Percentiles rank a stretch among this genome's conserved stretches.
Conservation (phyloP, 768 basidiomycete genomes). For the Leccinum incarnatum region DNA sequence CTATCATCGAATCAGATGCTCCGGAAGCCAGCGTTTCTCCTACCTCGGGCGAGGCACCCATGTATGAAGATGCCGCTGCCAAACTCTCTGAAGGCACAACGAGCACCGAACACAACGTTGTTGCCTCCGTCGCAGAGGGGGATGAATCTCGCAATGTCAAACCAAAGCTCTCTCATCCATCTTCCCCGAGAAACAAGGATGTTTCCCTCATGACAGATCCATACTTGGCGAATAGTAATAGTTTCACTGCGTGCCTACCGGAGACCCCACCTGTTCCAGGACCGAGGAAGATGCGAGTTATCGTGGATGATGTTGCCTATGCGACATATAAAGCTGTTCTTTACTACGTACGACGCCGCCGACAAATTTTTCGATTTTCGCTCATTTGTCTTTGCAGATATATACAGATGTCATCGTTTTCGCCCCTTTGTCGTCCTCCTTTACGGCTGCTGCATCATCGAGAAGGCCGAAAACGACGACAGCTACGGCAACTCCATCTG, state of each 20-base stretch:
- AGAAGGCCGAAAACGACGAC: conserved; percentile 8
- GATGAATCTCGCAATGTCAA: conserved; percentile 30
- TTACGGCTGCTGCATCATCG: conserved; percentile 32
- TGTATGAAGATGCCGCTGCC: conserved; percentile 4
- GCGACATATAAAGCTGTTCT: conserved; percentile 63
- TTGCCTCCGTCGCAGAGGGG: background rate
- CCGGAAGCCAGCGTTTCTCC: conserved; percentile 7
- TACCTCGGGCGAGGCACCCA: background rate
- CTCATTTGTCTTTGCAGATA: conserved; percentile 43
- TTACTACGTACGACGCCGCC: conserved; percentile 61
- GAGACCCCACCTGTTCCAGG: conserved; percentile 31
- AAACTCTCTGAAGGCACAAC: conserved; percentile 3
- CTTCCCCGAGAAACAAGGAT: conserved; percentile 35
- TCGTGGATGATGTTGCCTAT: conserved; percentile 59
- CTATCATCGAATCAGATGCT: conserved; percentile 24
- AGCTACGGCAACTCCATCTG: conserved; percentile 28
- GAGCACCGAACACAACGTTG: background rate
- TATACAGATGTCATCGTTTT: conserved; percentile 86
- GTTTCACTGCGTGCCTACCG: background rate
- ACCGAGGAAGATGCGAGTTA: conserved; percentile 50
- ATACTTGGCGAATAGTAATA: background rate
- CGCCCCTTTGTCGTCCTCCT: conserved; percentile 78
- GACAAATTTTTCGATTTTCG: background rate
- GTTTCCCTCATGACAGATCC: conserved; percentile 19
- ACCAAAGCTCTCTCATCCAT: conserved; percentile 37